phyloP scores from a whole-genome alignment of 2,329 filamentous ascomycete genomes.

The Talaromyces islandicus region DNA sequence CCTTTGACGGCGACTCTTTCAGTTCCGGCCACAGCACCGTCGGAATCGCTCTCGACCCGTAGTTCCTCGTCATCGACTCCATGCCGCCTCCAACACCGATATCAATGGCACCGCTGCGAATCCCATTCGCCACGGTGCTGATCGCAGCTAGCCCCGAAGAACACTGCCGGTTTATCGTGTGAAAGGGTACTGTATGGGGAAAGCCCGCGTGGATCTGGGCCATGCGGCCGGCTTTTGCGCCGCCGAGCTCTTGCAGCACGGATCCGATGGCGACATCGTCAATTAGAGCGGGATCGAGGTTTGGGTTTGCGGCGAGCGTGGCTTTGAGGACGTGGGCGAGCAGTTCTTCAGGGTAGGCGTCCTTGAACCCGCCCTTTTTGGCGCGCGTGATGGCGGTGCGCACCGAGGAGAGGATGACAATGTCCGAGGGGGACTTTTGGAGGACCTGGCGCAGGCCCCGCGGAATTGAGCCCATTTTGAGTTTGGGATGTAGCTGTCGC shows the following conservation, averaged over 20 bases:
- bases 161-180: slow-evolving; percentile 87
- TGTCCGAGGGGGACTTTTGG: slow-evolving; percentile 70
- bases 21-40: slow-evolving; percentile 72
- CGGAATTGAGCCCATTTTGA: slow-evolving; percentile 45
- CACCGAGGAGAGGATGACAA: slow-evolving; percentile 84
- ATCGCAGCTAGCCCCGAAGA: slow-evolving; percentile 72
- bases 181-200: slow-evolving; percentile 65
- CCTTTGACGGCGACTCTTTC: slow-evolving; percentile 56
- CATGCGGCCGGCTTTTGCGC: slow-evolving; percentile 86
- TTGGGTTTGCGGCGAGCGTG: slow-evolving; percentile 66
- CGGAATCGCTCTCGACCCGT: slow-evolving; percentile 78
- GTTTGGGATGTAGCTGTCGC: neutral
- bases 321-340: slow-evolving; percentile 59
- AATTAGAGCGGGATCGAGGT: slow-evolving; percentile 62
- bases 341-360: slow-evolving; percentile 86
- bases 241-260: slow-evolving; percentile 84
- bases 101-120: slow-evolving; percentile 66
- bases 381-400: slow-evolving; percentile 81
- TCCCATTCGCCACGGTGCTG: slow-evolving; percentile 65
- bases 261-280: slow-evolving; percentile 83
- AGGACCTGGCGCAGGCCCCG: slow-evolving; percentile 71
- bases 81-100: slow-evolving; percentile 79
- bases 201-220: slow-evolving; percentile 79
- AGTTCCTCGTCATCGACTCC: slow-evolving; percentile 95
- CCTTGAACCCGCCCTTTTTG: slow-evolving; percentile 76